These are phyloP conservation scores for Gossypium davidsonii DNA, from an alignment of 441 rosid species.

Conservation along the genomic window DNA sequence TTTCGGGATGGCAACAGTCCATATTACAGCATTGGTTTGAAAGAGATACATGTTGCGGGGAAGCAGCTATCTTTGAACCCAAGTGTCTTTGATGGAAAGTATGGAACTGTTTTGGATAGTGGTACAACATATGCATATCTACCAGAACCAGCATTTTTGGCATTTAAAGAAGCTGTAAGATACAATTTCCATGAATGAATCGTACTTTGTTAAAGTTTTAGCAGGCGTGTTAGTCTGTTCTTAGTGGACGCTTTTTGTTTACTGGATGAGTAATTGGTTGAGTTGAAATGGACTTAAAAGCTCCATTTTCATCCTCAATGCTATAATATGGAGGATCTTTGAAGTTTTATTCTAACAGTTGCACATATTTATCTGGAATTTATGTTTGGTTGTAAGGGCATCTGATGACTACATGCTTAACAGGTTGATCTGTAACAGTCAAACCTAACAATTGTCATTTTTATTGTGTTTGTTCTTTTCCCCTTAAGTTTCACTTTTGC, in stretches of 20 bases:
- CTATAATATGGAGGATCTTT: not conserved
- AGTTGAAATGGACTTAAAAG: conserved; percentile 6
- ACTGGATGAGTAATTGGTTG: not conserved
- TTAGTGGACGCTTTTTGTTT: not conserved
- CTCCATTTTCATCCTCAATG: not conserved
- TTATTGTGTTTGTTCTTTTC: conserved; percentile 1
- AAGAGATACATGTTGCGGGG: conserved; percentile 85
- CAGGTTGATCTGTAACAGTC: not conserved
- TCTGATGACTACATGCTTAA: not conserved
- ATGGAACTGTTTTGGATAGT: conserved; percentile 81
- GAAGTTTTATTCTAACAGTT: conserved; percentile 9
- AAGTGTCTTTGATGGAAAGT: conserved; percentile 63
- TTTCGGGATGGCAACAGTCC: conserved; percentile 97
- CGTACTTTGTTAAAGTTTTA: not conserved
- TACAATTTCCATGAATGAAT: conserved; percentile 7
- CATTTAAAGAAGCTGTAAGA: conserved; percentile 78
- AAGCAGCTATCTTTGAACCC: conserved; percentile 59
- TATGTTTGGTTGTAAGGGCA: not conserved
- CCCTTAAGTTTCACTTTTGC: not conserved
- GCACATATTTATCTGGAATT: not conserved
- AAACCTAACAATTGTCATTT: not conserved
- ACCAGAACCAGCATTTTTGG: conserved; percentile 67
- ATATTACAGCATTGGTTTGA: conserved; percentile 91
- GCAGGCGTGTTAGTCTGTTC: not conserved
- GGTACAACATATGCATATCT: conserved; percentile 94